phyloP scores from a whole-genome alignment of 306 rosid genomes.

The Astragalus glycyphyllos region DNA sequence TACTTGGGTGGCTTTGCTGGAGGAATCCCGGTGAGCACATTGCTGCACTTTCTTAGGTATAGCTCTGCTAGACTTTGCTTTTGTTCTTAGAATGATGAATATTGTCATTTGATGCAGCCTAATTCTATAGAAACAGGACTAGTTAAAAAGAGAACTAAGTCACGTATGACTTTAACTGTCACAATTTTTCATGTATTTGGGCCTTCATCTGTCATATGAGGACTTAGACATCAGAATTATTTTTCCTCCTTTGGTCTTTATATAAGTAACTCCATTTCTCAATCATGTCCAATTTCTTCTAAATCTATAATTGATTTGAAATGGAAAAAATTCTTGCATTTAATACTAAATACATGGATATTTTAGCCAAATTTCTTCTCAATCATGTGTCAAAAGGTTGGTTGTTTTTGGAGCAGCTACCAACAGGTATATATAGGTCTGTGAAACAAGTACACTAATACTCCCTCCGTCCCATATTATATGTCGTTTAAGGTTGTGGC shows the following conservation, averaged over 20 bases:
- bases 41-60: slow-evolving; percentile 91
- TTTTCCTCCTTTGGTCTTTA: neutral
- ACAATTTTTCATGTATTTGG: slow-evolving; percentile 17
- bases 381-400: no score
- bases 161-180: slow-evolving; percentile 1
- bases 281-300: neutral
- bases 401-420: slow-evolving; percentile 24
- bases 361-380: no score
- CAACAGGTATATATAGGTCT: slow-evolving; percentile 21
- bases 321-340: slow-evolving; percentile 13
- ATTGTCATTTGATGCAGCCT: neutral
- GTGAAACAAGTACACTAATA: neutral
- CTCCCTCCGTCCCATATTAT: no score
- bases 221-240: slow-evolving; percentile 7
- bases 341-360: slow-evolving; percentile 1
- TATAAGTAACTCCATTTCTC: neutral
- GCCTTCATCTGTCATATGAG: slow-evolving; percentile 14
- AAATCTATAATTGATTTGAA: slow-evolving; percentile 11
- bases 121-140: slow-evolving; percentile 1
- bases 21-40: slow-evolving; percentile 99
- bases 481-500: no score
- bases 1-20: slow-evolving; percentile 91
- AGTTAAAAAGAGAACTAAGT: neutral
- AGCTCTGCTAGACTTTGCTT: slow-evolving; percentile 66
- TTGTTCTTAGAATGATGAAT: slow-evolving; percentile 41